Base-by-base conservation (phyloP, 179 eudicot species). In the Beta macrorhiza region DNA sequence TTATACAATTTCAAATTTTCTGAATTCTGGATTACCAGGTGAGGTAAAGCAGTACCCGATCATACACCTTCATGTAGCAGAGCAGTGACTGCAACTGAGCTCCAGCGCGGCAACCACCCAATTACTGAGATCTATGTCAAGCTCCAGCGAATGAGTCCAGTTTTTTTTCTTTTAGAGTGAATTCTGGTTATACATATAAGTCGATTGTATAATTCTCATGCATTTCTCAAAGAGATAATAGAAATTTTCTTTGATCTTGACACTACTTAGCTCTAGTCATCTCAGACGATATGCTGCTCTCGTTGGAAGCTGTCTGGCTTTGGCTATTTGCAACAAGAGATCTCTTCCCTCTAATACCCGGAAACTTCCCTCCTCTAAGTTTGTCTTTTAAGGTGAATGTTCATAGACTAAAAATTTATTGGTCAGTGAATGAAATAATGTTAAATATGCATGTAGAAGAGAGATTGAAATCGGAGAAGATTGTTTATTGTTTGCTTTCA, bases 321-420 rank as follows among this genome's bases (percentile, higher is more conserved):
- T 5, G 17, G 62, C 5, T 58, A 58, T 14, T 15, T 58, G n/a
- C 5, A 17, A 15, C 1, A 17, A 58, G 1, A 5, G 62, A 15
- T 5, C 19, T 17, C 20, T 58, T 37, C 4, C 42, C 42, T 37
- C 42, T 37, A 37, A 2, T 37, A 37, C 42, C 42, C 42, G 42
- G 42, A 37, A 37, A 37, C 42, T 37, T 37, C 25, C 25, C 25
- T 3, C 42, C 42, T 37, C 1, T 37, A 5, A 15, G 5, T 3
- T 58, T 5, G 15, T 15, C 19, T 16, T 58, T 58, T 5, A 3
- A 5, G 62, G 4, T 15, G 32, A 2, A 58, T 58, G 62, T 58
- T 14, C 62, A 58, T 58, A 58, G 62, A 58, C 62, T 58, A 14
- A 5, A 19, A 5, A 58, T 73, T 76, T 79, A 67, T 72, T 83